Percentiles rank a stretch among this genome's conserved stretches.
Evolutionary conservation across 139 green algal genomes (phyloP).

Genomic region (Picocystis salinarum): DNA sequence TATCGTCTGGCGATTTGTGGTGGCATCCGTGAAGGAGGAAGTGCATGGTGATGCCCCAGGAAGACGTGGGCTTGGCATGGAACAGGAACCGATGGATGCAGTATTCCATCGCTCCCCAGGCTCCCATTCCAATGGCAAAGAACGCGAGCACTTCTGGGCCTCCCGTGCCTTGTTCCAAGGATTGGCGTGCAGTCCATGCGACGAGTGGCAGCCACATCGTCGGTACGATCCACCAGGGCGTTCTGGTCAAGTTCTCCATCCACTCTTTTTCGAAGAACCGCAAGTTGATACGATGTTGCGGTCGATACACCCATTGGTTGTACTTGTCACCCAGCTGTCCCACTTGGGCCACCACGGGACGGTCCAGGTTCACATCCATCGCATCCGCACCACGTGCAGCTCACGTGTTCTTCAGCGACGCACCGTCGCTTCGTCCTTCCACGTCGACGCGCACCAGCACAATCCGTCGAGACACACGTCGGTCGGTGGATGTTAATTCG

Average conservation of each 20-base stretch:
- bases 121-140: background rate
- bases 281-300: slow-evolving; percentile 37
- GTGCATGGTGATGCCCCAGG: slow-evolving; percentile 53
- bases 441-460: no score
- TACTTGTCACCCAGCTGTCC: slow-evolving; percentile 40
- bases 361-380: no score
- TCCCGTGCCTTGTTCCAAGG: background rate
- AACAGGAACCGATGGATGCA: slow-evolving; percentile 78
- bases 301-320: slow-evolving; percentile 56
- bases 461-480: no score
- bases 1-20: slow-evolving; percentile 83
- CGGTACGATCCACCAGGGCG: slow-evolving; percentile 68
- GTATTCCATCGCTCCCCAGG: slow-evolving; percentile 80
- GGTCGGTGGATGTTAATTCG: no score
- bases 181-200: background rate
- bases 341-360: slow-evolving; percentile 27
- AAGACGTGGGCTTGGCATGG: slow-evolving; percentile 29
- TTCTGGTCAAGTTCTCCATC: slow-evolving; percentile 43
- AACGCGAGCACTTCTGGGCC: background rate
- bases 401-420: no score
- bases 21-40: slow-evolving; percentile 89
- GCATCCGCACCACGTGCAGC: no score
- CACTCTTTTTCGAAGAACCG: slow-evolving; percentile 52
- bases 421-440: no score
- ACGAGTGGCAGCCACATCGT: slow-evolving; percentile 63